These are phyloP conservation scores for Ceratorhiza oryzae-sativae DNA, from an alignment of 1,284 basidiomycete species.

Conservation along the genomic window DNA sequence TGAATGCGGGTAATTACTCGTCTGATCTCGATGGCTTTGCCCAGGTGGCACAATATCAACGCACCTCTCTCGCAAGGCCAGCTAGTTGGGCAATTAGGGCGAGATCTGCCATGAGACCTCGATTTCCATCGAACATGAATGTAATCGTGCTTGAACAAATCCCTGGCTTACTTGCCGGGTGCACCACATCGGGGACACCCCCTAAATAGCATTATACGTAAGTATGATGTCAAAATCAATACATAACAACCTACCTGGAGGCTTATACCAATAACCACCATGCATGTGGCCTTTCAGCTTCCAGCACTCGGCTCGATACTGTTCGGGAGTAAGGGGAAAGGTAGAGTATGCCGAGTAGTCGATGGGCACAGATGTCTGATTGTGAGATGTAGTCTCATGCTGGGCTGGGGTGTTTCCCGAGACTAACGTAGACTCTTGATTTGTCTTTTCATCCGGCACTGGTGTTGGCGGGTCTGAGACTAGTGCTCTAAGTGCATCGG, in stretches of 20 bases:
- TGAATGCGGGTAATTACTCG: slow-evolving; percentile 26
- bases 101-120: slow-evolving; percentile 68
- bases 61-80: slow-evolving; percentile 67
- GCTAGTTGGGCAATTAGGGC: slow-evolving; percentile 70
- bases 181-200: slow-evolving; percentile 58
- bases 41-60: slow-evolving; percentile 39
- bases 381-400: slow-evolving; percentile 6
- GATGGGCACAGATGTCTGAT: slow-evolving; percentile 52
- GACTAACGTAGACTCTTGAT: not conserved
- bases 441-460: not conserved
- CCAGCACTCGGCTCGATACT: slow-evolving; percentile 65
- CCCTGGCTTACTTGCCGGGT: slow-evolving; percentile 50
- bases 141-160: slow-evolving; percentile 68
- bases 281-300: slow-evolving; percentile 56
- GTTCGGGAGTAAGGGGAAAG: slow-evolving; percentile 63
- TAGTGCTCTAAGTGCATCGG: slow-evolving; percentile 58
- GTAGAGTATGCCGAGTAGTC: slow-evolving; percentile 66
- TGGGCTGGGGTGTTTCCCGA: slow-evolving; percentile 24
- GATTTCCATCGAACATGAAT: slow-evolving; percentile 70
- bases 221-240: slow-evolving; percentile 43
- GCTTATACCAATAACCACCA: slow-evolving; percentile 60
- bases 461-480: slow-evolving; percentile 47
- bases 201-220: slow-evolving; percentile 7
- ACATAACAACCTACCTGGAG: slow-evolving; percentile 7
- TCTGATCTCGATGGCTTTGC: no score